Base-by-base conservation (phyloP, 345 rosid genomes). In the Capsella bursapastoris region DNA sequence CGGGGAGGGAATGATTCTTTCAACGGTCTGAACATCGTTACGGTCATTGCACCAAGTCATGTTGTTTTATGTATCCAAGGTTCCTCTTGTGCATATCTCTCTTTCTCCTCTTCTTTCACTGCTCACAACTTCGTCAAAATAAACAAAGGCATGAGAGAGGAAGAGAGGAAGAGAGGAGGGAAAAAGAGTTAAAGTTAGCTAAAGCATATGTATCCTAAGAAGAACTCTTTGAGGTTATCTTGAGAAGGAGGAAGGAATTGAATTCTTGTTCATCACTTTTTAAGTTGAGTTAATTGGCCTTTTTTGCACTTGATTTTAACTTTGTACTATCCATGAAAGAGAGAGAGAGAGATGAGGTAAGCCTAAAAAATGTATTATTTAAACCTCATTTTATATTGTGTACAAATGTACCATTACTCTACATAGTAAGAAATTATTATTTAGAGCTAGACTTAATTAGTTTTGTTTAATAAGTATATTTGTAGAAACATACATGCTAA, bases 1-100 rank as follows among this genome's bases (percentile, higher is more conserved):
- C 1, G 83, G 59, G 5, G 85, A 66, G 2, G 84, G 77, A 51
- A 43, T 73, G 72, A 75, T 82, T 82, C 75, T 86, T 57, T 88
- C 85, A 57, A 87, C 77, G 10, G 86, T 86, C 58, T 86, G 89
- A 63, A 85, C 90, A 80, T 84, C 87, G 59, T 65, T 85, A 74
- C 90, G 84, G 83, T 91, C 92, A 78, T 83, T 91, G 84, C 98
- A 88, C 98, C 98, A 90, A 80, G 97, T 90, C 97, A 94, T 94
- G 28, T 61, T 70, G 51, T 57, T 31, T 57, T 79, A 29, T 75
- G 53, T 59, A 13, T 38, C 48, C 72, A 58, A 64, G 34, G 16
- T 60, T 40, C 47, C 68, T 80, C 79, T 81, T 67, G 57, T 67
- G 66, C 84, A 81, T 84, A 85, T 81, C 58, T 75, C 63, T 76